These are phyloP conservation scores for Xanthoconium purpureum DNA, from an alignment of 768 basidiomycete species.

Conservation along the genomic window DNA sequence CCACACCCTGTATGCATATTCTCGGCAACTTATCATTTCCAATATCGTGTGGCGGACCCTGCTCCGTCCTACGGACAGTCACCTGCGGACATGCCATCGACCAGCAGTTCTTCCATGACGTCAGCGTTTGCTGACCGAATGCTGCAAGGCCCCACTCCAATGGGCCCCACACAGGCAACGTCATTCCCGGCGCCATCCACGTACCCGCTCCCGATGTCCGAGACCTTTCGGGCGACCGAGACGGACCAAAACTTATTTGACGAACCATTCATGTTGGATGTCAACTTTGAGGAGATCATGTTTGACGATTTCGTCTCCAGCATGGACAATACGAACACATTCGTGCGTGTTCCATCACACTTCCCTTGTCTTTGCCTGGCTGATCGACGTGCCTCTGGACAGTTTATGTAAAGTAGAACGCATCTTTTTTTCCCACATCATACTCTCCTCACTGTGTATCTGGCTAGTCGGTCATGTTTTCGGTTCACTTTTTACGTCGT, in stretches of 20 bases:
- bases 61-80: slow-evolving; percentile 9
- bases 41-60: slow-evolving; percentile 31
- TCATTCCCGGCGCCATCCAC: slow-evolving; percentile 6
- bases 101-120: slow-evolving; percentile 13
- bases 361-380: background rate
- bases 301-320: slow-evolving; percentile 26
- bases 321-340: slow-evolving; percentile 30
- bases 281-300: slow-evolving; percentile 24
- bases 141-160: background rate
- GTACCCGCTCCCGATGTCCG: background rate
- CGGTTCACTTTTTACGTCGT: background rate
- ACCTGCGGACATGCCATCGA: slow-evolving; percentile 8
- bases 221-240: background rate
- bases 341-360: slow-evolving; percentile 26
- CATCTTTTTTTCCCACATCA: background rate
- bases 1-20: slow-evolving; percentile 40
- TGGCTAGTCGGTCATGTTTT: background rate
- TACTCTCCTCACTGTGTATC: background rate
- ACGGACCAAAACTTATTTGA: slow-evolving; percentile 26
- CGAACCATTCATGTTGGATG: slow-evolving; percentile 31
- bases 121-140: slow-evolving; percentile 8
- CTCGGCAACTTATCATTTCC: slow-evolving; percentile 59
- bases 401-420: slow-evolving; percentile 22
- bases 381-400: slow-evolving; percentile 5
- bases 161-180: background rate